Percentiles rank a stretch among this genome's conserved stretches.
These are phyloP conservation scores for Termitomyces sp. DNA, from an alignment of 768 basidiomycete species.

Conservation along the genomic window DNA sequence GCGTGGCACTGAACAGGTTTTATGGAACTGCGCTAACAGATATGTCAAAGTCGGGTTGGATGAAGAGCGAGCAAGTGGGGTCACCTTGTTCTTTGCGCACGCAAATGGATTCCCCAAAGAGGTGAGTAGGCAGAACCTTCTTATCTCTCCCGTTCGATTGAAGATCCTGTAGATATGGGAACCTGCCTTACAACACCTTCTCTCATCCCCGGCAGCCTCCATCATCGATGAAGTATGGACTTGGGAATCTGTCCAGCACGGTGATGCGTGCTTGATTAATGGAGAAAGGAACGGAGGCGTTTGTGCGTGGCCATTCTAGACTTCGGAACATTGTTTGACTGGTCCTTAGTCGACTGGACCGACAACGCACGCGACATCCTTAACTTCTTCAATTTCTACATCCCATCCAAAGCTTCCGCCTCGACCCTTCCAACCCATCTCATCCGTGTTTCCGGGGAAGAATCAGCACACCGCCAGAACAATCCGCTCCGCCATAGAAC, in stretches of 20 bases:
- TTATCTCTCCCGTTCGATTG: not conserved
- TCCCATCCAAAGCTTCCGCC: conserved; percentile 40
- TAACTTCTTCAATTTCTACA: conserved; percentile 65
- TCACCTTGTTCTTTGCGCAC: conserved; percentile 76
- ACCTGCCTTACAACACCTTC: conserved; percentile 48
- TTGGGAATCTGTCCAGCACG: conserved; percentile 82
- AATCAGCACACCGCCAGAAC: conserved; percentile 34
- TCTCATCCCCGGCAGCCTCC: conserved; percentile 34
- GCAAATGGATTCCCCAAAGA: conserved; percentile 90
- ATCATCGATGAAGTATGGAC: conserved; percentile 69
- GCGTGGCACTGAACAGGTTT: conserved; percentile 33
- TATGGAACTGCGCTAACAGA: conserved; percentile 74
- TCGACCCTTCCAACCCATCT: conserved; percentile 47
- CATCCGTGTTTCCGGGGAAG: conserved; percentile 35
- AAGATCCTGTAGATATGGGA: conserved; percentile 65
- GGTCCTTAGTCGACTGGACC: conserved; percentile 61
- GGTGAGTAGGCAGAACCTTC: conserved; percentile 32
- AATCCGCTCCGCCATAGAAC: conserved; percentile 47
- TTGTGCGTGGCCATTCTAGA: conserved; percentile 35
- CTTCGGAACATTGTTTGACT: not conserved
- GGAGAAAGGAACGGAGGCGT: conserved; percentile 45
- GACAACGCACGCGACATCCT: conserved; percentile 76
- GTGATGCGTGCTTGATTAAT: conserved; percentile 79
- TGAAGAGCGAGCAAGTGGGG: conserved; percentile 27
- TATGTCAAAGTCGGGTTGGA: conserved; percentile 42